A percentile compares a stretch with the other conserved stretches of the same genome.
These are phyloP conservation scores for Fusarium sterilihyphosum DNA, from an alignment of 2,329 filamentous ascomycete genomes.

Conservation along the genomic window DNA sequence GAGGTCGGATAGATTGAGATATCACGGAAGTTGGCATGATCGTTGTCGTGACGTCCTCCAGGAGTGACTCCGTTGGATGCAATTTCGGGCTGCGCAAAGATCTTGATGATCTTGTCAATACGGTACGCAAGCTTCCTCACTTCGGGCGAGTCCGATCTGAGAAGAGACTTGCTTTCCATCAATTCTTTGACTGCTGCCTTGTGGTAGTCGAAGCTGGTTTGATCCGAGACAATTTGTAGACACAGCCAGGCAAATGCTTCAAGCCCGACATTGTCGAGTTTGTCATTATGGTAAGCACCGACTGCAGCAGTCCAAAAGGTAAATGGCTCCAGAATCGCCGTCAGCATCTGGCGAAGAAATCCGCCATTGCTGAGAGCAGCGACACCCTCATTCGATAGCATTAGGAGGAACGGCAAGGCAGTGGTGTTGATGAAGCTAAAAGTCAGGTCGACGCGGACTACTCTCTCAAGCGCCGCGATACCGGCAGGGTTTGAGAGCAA, in stretches of 20 bases:
- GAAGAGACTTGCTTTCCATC: conserved; percentile 39
- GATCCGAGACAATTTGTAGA: conserved; percentile 52
- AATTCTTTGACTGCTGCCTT: conserved; percentile 36
- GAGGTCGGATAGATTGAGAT: conserved; percentile 73
- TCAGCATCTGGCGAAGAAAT: conserved; percentile 45
- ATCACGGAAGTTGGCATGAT: conserved; percentile 67
- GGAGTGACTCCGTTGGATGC: conserved; percentile 47
- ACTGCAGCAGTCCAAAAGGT: conserved; percentile 64
- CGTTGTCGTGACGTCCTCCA: conserved; percentile 80
- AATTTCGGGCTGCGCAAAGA: conserved; percentile 18
- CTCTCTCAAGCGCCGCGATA: conserved; percentile 35
- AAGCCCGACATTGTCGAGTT: conserved; percentile 47
- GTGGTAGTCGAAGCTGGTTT: conserved; percentile 25
- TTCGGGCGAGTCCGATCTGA: conserved; percentile 36
- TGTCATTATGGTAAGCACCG: conserved; percentile 39
- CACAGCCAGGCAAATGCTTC: conserved; percentile 60
- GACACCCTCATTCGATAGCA: conserved; percentile 21
- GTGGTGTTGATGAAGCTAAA: conserved; percentile 43
- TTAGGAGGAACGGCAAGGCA: conserved; percentile 20
- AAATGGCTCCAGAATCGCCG: conserved; percentile 61
- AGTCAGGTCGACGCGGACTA: conserved; percentile 40
- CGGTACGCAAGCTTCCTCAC: conserved; percentile 46
- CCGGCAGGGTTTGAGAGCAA: conserved; percentile 38
- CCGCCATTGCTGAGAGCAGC: conserved; percentile 30
- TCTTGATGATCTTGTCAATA: conserved; percentile 52